Conservation (phyloP, 2,329 filamentous ascomycete genomes). For the Rhinocladiella similis region DNA sequence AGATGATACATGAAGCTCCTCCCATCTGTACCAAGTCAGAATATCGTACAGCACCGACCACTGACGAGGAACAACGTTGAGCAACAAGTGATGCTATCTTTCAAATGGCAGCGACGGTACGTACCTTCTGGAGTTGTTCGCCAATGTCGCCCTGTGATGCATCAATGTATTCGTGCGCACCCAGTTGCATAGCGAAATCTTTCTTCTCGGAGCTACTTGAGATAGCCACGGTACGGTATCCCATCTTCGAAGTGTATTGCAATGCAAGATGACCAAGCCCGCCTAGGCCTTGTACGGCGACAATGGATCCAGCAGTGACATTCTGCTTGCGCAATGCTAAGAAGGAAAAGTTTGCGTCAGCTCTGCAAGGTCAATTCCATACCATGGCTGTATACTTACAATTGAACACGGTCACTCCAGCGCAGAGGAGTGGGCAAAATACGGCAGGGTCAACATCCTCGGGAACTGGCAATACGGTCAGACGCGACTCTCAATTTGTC, state of each 20-base stretch:
- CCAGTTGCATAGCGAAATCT: conserved; percentile 54
- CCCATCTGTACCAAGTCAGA: background rate
- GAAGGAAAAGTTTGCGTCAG: background rate
- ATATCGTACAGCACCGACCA: conserved; percentile 16
- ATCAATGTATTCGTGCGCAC: conserved; percentile 59
- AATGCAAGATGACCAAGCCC: conserved; percentile 55
- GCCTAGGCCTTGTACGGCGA: conserved; percentile 56
- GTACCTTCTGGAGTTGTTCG: conserved; percentile 38
- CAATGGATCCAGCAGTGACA: conserved; percentile 45
- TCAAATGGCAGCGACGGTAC: conserved; percentile 14
- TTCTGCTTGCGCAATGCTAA: conserved; percentile 49
- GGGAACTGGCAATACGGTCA: conserved; percentile 37
- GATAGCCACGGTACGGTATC: conserved; percentile 54
- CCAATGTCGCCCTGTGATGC: conserved; percentile 37
- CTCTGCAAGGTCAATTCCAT: background rate
- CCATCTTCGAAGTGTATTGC: conserved; percentile 55
- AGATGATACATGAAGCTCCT: conserved; percentile 32
- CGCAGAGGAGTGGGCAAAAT: conserved; percentile 50
- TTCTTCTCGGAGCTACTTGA: conserved; percentile 54
- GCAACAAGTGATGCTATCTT: background rate
- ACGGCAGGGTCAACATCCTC: conserved; percentile 46
- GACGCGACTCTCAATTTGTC: too few relatives aligned
- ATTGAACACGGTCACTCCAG: conserved; percentile 56
- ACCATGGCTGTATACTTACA: conserved; percentile 17
- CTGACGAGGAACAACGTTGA: background rate